Percentiles rank a stretch among this genome's conserved stretches.
Evolutionary conservation across 345 rosid species (phyloP).

Genomic region (Lumnitzera racemosa): DNA sequence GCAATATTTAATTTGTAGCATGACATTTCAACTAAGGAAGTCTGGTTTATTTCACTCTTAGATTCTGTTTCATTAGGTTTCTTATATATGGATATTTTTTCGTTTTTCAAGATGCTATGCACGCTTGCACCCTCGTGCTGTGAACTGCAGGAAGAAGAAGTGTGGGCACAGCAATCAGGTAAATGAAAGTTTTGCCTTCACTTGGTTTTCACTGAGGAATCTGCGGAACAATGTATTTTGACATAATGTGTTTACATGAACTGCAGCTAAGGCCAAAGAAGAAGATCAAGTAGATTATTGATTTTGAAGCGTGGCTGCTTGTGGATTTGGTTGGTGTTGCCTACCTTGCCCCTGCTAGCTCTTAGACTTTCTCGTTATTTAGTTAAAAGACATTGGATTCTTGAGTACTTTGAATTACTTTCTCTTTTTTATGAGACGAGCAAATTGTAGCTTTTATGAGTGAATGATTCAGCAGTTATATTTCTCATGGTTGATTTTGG

Average conservation of each 20-base stretch:
- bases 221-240: not conserved
- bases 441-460: no score
- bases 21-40: no score
- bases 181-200: not conserved
- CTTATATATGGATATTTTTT: not conserved
- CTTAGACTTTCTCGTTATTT: no score
- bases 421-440: no score
- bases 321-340: not conserved
- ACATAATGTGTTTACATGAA: not conserved
- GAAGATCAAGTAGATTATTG: conserved; percentile 22
- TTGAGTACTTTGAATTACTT: no score
- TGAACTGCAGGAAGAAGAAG: conserved; percentile 97
- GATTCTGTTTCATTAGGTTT: not conserved
- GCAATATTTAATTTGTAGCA: no score
- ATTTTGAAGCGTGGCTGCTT: not conserved
- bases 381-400: no score
- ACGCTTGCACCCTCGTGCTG: conserved; percentile 93
- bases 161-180: conserved; percentile 99
- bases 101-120: conserved; percentile 62
- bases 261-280: conserved; percentile 78
- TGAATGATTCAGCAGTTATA: no score
- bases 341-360: no score
- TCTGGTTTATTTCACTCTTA: no score
- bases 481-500: no score
- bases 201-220: not conserved